Evolutionary conservation across 2,329 filamentous ascomycete species (phyloP), one percentile per base, ranked within the genome.

Genomic region (Coniosporium tulheliwenetii): DNA sequence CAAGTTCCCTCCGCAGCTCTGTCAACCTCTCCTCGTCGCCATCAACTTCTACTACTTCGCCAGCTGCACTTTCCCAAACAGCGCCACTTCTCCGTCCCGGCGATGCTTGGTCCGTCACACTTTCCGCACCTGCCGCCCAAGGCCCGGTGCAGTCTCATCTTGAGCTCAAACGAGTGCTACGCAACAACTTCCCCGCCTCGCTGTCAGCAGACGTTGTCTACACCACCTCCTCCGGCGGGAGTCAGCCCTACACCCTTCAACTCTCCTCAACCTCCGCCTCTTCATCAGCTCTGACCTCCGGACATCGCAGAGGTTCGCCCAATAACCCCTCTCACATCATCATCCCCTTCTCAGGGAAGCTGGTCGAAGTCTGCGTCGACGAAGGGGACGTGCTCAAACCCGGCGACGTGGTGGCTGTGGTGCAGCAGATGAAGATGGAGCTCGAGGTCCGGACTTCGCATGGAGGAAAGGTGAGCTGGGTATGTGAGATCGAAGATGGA

Each of bases 341-440:
- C 2, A 59, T 78, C 7, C 74, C 74, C 0, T 67, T 79, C 10
- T 65, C 70, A 0, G 76, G 75, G 0, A 75, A 71, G 43, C 47
- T 79, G 19, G 67, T 78, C 1, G 75, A 79, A 51, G 57, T 79
- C 1, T 49, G 73, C 2, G 71, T 79, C 0, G 63, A 70, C 5
- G 63, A 65, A 3, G 71, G 70, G 0, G 69, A 75, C 43, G 47
- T 52, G 5, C 57, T 75, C 0, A 53, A 52, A 14, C 59, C 68
- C 44, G 71, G 72, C 1, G 67, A 77, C 33, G 57, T 70, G 0
- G 59, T 79, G 47, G 70, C 61, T 7, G 72, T 79, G 13, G 67
- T 79, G 14, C 71, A 72, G 54, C 75, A 79, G 55, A 79, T 79
- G 74, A 79, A 79, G 56, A 80, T 79, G 75, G 76, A 80, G 47